Base-by-base conservation (phyloP, 2,329 filamentous ascomycete genomes). In the Epichloe sp. region DNA sequence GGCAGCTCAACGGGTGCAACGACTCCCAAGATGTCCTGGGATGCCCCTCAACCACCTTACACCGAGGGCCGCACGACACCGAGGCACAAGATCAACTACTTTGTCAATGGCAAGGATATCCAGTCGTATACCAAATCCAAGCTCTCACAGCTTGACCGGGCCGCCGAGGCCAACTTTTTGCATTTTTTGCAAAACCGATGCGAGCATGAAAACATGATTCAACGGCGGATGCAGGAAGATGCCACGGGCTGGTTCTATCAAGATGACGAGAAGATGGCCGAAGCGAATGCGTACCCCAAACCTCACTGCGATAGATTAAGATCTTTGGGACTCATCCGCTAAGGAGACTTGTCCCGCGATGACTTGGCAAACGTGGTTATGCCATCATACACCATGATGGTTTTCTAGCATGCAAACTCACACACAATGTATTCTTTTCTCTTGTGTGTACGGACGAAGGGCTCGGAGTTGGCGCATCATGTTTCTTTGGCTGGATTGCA, bases 211-310 rank as follows among this genome's bases (percentile, higher is more conserved):
- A 71, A 79, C 55, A 69, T 77, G 46, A 71, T 77, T 48, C 78
- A 83, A 66, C 77, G 82, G 62, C 75, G 81, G 56, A 72, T 89
- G 67, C 73, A 82, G 55, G 82, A 95, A 56, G 83, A 87, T 46
- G 89, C 90, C 0, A 81, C 86, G 59, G 90, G 90, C 3, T 95
- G 89, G 85, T 88, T 95, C 62, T 89, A 81, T 65, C 80, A 82
- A 51, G 88, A 96, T 61, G 75, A 81, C 49, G 83, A 83, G 55
- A 89, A 88, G 72, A 80, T 95, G 80, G 78, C 83, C 54, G 68
- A 80, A 53, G 90, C 90, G 34, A 68, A 74, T 36, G 66, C 67
- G 17, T 76, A 70, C 54, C 69, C 72, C 54, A 75, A 74, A 71
- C 70, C 71, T 15, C 71, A 72, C 50, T 83, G 80, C 61, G 66